Evolutionary conservation across 2,329 filamentous ascomycete genomes (phyloP).

Genomic region (Botrytis tulipae): DNA sequence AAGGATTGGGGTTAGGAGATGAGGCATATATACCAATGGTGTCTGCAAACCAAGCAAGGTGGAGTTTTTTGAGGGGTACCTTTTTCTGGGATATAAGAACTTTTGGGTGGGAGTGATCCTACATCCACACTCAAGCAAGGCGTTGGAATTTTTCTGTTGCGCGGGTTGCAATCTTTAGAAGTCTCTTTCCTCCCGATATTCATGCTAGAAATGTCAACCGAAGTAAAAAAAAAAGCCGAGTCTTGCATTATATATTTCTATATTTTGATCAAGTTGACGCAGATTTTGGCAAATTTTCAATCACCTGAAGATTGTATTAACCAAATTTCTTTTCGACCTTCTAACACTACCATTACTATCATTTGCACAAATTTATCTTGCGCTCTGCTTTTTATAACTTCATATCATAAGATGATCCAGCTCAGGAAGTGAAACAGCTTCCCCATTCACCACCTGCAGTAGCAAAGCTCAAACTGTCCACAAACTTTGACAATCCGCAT

Average conservation of each 20-base stretch:
- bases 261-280: neutral
- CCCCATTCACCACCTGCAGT: constrained; percentile 70
- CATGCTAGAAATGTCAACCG: constrained; percentile 6
- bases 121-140: constrained; percentile 8
- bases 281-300: neutral
- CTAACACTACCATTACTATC: neutral
- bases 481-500: constrained; percentile 67
- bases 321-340: neutral
- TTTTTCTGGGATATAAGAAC: constrained; percentile 23
- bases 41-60: constrained; percentile 13
- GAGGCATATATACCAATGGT: constrained; percentile 26
- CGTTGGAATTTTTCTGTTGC: constrained; percentile 14
- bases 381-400: neutral
- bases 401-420: neutral
- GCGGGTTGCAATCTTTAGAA: neutral
- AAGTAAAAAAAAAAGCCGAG: neutral
- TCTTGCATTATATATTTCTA: neutral
- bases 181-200: neutral
- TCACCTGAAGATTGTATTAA: neutral
- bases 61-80: constrained; percentile 18
- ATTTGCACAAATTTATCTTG: neutral
- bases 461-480: constrained; percentile 74
- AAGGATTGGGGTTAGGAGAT: constrained; percentile 18
- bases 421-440: constrained; percentile 50
- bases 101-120: constrained; percentile 8